Evolutionary conservation across 176 grass and related monocot species (phyloP), one percentile per base, ranked within the genome.

Genomic region (Cocos nucifera): DNA sequence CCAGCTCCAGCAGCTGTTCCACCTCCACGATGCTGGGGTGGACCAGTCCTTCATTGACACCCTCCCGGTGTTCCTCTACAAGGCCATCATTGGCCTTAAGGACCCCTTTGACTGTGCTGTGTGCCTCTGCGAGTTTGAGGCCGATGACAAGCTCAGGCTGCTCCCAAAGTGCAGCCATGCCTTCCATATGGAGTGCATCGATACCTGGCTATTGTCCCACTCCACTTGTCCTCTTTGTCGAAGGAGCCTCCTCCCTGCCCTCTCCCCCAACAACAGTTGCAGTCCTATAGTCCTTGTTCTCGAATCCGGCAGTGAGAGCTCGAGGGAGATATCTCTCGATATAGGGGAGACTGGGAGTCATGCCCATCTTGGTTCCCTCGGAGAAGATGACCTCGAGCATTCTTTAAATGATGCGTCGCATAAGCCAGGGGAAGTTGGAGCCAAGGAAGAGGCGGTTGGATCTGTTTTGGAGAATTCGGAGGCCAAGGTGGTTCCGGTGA

Each of bases 1-100:
- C 18, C 59, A 62, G 23, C 28, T 62, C 17, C 59, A 62, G 59
- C 59, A 62, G n/a, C n/a, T 62, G 29, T 62, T 62, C 18, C 30
- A 62, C n/a, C 59, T 62, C 59, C 59, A 62, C 48, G 59, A 62
- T 17, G 24, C 30, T 7, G 59, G 59, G 22, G 22, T 62, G 3
- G 59, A 62, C 59, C 59, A 62, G 59, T 25, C 30, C 9, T 44
- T 62, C 59, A 62, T 62, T 2, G 59, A 62, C 29, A 26, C 59
- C 22, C 30, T 62, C 6, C 59, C 59, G 3, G 59, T 62, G 2
- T 62, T 62, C 19, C 59, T 14, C 59, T 62, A 62, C 30, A 62
- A 62, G 30, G 59, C 24, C 22, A 62, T 62, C 18, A 19, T 49
- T 0, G 59, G 59, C 17, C 25, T 26, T 25, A 62, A 62, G 59